phyloP scores from a whole-genome alignment of 345 rosid genomes.

The Raphanus sativus region DNA sequence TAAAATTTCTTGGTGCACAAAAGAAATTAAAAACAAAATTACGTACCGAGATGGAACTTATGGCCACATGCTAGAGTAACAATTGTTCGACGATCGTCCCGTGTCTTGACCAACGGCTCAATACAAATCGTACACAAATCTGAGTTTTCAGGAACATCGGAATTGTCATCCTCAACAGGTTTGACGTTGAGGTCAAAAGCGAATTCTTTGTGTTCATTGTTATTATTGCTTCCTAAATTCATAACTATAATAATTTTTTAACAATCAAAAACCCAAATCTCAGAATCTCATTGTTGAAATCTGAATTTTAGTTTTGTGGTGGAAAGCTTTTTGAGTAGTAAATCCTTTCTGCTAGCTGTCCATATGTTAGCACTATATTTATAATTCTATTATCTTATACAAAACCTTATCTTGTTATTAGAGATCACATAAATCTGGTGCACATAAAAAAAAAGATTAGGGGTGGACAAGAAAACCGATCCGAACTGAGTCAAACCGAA shows the following conservation, averaged over 20 bases:
- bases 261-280: not conserved
- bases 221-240: not conserved
- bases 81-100: not conserved
- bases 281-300: not conserved
- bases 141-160: not conserved
- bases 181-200: not conserved
- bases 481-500: too few species aligned
- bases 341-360: not conserved
- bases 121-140: constrained; percentile 5
- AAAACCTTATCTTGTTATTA: not conserved
- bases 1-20: not conserved
- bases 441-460: too few species aligned
- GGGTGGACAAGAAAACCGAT: too few species aligned
- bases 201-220: not conserved
- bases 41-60: not conserved
- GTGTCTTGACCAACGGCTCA: not conserved
- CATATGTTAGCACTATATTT: not conserved
- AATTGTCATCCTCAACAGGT: not conserved
- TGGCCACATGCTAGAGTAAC: constrained; percentile 4
- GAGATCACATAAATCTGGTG: not conserved
- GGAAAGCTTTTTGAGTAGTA: not conserved
- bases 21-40: not conserved
- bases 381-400: not conserved
- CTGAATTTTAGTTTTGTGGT: not conserved
- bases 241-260: not conserved